Evolutionary conservation across 257 asterid genomes (phyloP), one percentile per base, ranked within the genome.

Genomic region (Nicotiana tomentosiformis): DNA sequence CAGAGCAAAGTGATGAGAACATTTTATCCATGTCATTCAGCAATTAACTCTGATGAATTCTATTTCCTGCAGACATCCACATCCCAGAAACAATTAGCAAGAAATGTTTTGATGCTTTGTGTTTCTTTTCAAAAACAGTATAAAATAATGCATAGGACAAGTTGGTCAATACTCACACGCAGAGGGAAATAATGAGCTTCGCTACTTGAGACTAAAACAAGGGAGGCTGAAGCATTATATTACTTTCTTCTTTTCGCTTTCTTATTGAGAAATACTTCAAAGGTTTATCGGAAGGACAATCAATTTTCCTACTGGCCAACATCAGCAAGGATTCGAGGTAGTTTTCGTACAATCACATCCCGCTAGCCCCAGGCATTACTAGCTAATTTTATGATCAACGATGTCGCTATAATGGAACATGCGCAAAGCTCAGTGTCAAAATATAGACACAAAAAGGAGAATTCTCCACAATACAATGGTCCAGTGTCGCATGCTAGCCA

Each of bases 31-130:
- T 72, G 79, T 12, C 0, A 46, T 23, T 26, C 20, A 4, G 10
- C 78, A 46, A 46, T 46, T 20, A 46, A 6, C 79, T 46, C 37
- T 0, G 37, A 46, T 46, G 79, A 46, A 70, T 17, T 20, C 80
- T 74, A 74, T 51, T 46, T 74, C 62, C 80, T 74, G 80, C 64
- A 74, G 14, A 74, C 15, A 74, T 49, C 80, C 80, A 53, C 64
- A 74, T 74, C 23, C 80, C 64, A 15, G 43, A 74, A 15, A 51
- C 62, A 51, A 74, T 74, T 7, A 74, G 62, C 43, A 74, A 26
- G 62, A 74, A 2, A 46, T 74, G 8, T 51, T 15, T 49, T 5
- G 39, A 30, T 29, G 70, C 20, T 29, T 35, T 10, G n/a, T n/a
- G n/a, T n/a, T n/a, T n/a, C n/a, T n/a, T n/a, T n/a, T n/a, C n/a